Conservation (phyloP, 2,329 filamentous ascomycete genomes). For the Aspergillus thermomutatus region DNA sequence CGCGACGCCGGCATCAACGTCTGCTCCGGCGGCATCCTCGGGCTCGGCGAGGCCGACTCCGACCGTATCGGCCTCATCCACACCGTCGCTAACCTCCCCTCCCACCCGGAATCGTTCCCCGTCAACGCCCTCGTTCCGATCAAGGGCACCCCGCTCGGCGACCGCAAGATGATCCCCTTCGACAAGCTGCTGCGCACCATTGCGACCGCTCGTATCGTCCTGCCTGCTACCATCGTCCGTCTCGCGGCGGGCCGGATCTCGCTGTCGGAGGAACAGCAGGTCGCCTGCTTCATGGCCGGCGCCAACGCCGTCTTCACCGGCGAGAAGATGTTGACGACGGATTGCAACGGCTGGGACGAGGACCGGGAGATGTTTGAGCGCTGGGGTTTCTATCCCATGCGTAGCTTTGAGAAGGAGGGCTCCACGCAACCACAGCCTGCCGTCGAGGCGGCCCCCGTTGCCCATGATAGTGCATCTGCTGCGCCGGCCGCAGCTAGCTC, state of each 20-base stretch:
- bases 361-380: conserved; percentile 78
- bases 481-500: conserved; percentile 29
- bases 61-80: conserved; percentile 82
- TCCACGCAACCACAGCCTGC: conserved; percentile 4
- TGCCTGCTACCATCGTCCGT: conserved; percentile 82
- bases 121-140: conserved; percentile 90
- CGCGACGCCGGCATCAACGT: conserved; percentile 84
- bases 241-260: conserved; percentile 81
- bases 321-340: conserved; percentile 92
- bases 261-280: conserved; percentile 84
- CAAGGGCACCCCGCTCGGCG: conserved; percentile 80
- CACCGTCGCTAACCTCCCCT: conserved; percentile 75
- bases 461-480: conserved; percentile 17
- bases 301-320: conserved; percentile 95
- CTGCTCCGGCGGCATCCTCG: conserved; percentile 84
- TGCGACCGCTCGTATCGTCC: conserved; percentile 75
- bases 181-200: conserved; percentile 77
- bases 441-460: conserved; percentile 5
- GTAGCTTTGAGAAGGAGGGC: conserved; percentile 47
- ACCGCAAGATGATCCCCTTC: conserved; percentile 69
- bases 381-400: conserved; percentile 81
- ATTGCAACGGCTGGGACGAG: conserved; percentile 87
- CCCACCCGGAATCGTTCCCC: conserved; percentile 85
- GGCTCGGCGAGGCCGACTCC: conserved; percentile 72
- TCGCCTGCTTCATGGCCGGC: conserved; percentile 83